A percentile compares a stretch with the other conserved stretches of the same genome.
phyloP scores from a whole-genome alignment of 495 filamentous ascomycete species.

The Tuber umbilicatum region DNA sequence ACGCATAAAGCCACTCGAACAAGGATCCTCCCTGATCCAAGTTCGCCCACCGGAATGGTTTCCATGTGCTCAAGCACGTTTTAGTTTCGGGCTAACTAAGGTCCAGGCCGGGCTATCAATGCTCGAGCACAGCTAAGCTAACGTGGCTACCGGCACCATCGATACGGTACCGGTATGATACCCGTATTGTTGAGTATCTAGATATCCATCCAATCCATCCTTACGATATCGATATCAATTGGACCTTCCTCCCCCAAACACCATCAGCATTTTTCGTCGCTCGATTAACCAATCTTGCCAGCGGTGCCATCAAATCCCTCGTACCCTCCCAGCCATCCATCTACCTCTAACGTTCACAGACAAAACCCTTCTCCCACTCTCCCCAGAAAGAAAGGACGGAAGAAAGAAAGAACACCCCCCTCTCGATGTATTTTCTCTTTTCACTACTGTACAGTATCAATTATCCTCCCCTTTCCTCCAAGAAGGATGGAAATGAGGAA shows the following conservation, averaged over 20 bases:
- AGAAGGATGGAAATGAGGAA: too few species aligned
- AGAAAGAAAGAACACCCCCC: conserved; percentile 6
- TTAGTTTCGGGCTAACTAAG: neutral
- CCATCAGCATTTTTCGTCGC: neutral
- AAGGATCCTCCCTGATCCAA: conserved; percentile 2
- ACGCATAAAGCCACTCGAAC: neutral
- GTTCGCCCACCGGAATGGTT: neutral
- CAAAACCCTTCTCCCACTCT: neutral
- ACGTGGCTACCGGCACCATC: neutral
- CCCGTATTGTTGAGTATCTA: neutral
- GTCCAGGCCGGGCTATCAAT: neutral
- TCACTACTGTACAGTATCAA: too few species aligned
- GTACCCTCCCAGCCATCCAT: neutral
- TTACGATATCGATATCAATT: neutral
- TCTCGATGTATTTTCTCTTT: neutral
- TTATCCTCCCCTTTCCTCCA: neutral
- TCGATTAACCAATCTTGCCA: neutral
- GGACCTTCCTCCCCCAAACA: neutral
- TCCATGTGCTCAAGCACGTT: neutral
- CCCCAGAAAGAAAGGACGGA: neutral
- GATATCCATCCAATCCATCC: neutral
- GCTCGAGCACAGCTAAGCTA: too few species aligned
- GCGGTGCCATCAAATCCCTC: neutral
- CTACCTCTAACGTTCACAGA: neutral
- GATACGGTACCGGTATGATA: neutral